A percentile compares a stretch with the other conserved stretches of the same genome.
phyloP scores from a whole-genome alignment of 768 basidiomycete species.

The Leccinum imitatum region DNA sequence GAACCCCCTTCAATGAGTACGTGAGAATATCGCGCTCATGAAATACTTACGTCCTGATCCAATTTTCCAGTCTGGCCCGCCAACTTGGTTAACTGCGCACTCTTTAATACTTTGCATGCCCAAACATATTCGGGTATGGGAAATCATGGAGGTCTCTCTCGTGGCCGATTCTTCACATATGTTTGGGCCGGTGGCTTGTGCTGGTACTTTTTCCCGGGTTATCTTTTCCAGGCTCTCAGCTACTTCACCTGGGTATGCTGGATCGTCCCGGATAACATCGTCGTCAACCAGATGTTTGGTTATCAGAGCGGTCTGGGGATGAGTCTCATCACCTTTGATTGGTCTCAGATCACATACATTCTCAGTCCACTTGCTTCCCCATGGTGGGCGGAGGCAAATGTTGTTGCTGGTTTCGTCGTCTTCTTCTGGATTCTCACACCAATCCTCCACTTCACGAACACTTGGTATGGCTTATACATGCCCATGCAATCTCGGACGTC shows the following conservation, averaged over 20 bases:
- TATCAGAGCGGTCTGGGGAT: conserved; percentile 57
- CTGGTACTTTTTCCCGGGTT: conserved; percentile 71
- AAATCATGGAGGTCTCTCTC: conserved; percentile 44
- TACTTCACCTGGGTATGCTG: conserved; percentile 61
- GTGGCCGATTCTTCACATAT: conserved; percentile 52
- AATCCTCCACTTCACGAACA: conserved; percentile 35
- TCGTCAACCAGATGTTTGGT: conserved; percentile 77
- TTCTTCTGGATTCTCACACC: conserved; percentile 36
- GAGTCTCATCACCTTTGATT: conserved; percentile 79
- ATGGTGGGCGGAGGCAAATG: conserved; percentile 42
- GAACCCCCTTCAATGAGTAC: conserved; percentile 64
- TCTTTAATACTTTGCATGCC: conserved; percentile 76
- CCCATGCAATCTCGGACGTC: conserved; percentile 42
- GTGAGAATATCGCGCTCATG: conserved; percentile 6
- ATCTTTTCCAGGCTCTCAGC: conserved; percentile 65
- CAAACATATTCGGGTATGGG: conserved; percentile 48
- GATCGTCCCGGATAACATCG: conserved; percentile 71
- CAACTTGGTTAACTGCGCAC: conserved; percentile 66
- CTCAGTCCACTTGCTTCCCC: conserved; percentile 35
- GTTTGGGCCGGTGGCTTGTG: conserved; percentile 39
- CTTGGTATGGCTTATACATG: conserved; percentile 39
- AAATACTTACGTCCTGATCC: not conserved
- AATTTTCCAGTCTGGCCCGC: conserved; percentile 66
- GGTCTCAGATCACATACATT: conserved; percentile 70
- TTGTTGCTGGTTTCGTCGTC: conserved; percentile 36